Conservation (phyloP, 768 basidiomycete genomes). For the Amanita subjunquillea region DNA sequence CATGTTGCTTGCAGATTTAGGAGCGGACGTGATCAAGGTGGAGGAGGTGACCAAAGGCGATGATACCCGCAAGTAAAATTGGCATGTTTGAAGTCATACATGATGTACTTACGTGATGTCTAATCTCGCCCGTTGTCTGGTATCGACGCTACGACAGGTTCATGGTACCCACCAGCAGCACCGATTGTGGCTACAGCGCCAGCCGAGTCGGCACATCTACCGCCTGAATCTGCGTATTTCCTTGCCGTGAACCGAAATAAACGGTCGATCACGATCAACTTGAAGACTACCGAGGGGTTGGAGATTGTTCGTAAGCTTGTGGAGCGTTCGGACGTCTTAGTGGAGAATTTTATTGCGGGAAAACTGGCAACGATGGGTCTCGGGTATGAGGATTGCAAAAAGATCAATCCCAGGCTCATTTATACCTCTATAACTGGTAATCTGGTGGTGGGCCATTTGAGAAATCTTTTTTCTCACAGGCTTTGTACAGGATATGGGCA, state of each 20-base stretch:
- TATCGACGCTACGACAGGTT: constrained; percentile 25
- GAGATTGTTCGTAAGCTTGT: constrained; percentile 68
- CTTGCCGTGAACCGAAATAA: constrained; percentile 85
- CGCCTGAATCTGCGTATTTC: constrained; percentile 91
- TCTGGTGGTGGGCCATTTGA: constrained; percentile 9
- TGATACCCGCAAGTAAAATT: constrained; percentile 61
- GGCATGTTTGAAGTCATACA: not conserved
- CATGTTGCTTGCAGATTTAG: constrained; percentile 87
- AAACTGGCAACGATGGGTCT: constrained; percentile 81
- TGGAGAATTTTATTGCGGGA: constrained; percentile 82
- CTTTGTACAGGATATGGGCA: constrained; percentile 39
- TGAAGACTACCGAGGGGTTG: constrained; percentile 71
- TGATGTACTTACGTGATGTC: not conserved
- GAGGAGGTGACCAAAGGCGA: constrained; percentile 77
- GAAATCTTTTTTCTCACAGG: not conserved
- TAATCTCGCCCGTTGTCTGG: not conserved
- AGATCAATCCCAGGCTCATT: constrained; percentile 70
- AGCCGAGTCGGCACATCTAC: constrained; percentile 48
- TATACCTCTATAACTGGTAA: constrained; percentile 86
- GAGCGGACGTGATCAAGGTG: constrained; percentile 91
- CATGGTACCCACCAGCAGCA: constrained; percentile 58
- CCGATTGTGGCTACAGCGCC: constrained; percentile 39
- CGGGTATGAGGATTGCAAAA: constrained; percentile 72
- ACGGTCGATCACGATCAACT: constrained; percentile 80
- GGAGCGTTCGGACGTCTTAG: constrained; percentile 68